Evolutionary conservation across 345 rosid genomes (phyloP), one percentile per base, ranked within the genome.

Genomic region (Cardiospermum halicacabum): DNA sequence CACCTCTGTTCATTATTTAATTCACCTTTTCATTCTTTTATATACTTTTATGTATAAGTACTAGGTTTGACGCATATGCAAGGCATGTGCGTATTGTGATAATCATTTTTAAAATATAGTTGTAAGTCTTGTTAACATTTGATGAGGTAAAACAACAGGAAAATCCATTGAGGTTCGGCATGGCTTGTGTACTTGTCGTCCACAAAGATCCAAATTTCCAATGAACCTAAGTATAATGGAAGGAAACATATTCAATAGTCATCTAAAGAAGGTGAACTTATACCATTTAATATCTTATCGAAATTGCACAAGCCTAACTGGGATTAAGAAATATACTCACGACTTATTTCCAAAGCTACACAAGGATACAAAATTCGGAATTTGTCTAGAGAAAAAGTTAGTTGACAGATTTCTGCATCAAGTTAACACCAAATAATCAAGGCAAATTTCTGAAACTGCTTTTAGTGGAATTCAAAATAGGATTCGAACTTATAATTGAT

Each of bases 91-190:
- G n/a, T n/a, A n/a, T n/a, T n/a, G n/a, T n/a, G n/a, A n/a, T n/a
- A n/a, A n/a, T n/a, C n/a, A n/a, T n/a, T n/a, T n/a, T n/a, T n/a
- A n/a, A n/a, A n/a, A n/a, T n/a, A n/a, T n/a, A n/a, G n/a, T n/a
- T n/a, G n/a, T n/a, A n/a, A n/a, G n/a, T n/a, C n/a, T n/a, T n/a
- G n/a, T n/a, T n/a, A n/a, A n/a, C n/a, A n/a, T n/a, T n/a, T n/a
- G n/a, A 80, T 93, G 98, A 15, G 98, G 98, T 67, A 93, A 80
- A 62, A 93, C 98, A 5, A 76, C 98, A 22, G 98, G 98, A 56
- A 93, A 93, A n/a, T 97, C 98, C 86, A 93, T 71, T 24, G 97
- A 82, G 53, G 98, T 88, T 73, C 95, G 79, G 67, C 98, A 93
- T 49, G 88, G 98, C 77, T 87, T 88, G 72, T 80, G 81, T 65